Evolutionary conservation across 345 rosid species (phyloP).

Genomic region (Camelina neglecta): DNA sequence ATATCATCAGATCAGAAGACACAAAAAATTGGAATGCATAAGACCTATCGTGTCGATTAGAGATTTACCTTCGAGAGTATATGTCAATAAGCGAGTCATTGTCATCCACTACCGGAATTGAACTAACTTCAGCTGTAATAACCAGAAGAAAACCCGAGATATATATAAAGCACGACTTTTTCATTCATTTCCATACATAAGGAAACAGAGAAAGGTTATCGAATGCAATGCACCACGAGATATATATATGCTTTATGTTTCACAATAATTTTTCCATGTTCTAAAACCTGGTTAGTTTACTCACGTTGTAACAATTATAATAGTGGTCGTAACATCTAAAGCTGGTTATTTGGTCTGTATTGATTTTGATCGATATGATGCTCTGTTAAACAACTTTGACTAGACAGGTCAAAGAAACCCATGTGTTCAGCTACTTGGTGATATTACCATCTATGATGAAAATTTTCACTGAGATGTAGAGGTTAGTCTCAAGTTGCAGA

Average conservation of each 20-base stretch:
- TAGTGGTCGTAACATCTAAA: not conserved
- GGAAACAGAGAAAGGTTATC: not conserved
- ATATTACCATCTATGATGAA: constrained; percentile 17
- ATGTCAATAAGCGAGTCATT: constrained; percentile 80
- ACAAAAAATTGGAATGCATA: constrained; percentile 12
- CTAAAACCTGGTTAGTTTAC: constrained; percentile 6
- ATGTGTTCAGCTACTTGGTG: constrained; percentile 20
- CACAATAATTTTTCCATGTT: not conserved
- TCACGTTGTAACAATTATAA: constrained; percentile 18
- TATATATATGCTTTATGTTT: constrained; percentile 8
- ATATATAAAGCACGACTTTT: not conserved
- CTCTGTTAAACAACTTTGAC: constrained; percentile 19
- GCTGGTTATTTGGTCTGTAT: constrained; percentile 2
- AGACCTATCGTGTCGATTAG: constrained; percentile 8
- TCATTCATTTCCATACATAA: constrained; percentile 4
- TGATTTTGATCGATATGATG: not conserved
- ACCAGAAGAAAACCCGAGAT: constrained; percentile 22
- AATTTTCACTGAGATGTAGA: not conserved
- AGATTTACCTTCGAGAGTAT: constrained; percentile 75
- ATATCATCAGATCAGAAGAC: constrained; percentile 32
- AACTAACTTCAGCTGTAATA: constrained; percentile 86
- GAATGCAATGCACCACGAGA: not conserved
- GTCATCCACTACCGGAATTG: constrained; percentile 87
- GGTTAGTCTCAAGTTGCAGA: constrained; percentile 4
- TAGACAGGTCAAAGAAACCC: constrained; percentile 10